A percentile compares a stretch with the other conserved stretches of the same genome.
Evolutionary conservation across 345 rosid species (phyloP).

Genomic region (Raphanus raphanistrum): DNA sequence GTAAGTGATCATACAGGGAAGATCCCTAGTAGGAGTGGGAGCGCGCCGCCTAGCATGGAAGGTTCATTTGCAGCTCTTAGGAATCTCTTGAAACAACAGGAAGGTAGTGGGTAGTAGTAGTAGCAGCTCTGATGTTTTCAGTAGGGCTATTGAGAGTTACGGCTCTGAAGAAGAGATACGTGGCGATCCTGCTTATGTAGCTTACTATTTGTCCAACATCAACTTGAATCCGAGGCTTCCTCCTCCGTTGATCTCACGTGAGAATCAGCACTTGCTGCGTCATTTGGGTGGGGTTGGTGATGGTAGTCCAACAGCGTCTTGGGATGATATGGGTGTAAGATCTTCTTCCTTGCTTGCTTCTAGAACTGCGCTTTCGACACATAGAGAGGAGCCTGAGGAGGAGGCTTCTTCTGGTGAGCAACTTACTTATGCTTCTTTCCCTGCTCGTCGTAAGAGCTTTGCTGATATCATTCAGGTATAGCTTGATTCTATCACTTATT

Average conservation of each 20-base stretch:
- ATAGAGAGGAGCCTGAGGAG: constrained; percentile 81
- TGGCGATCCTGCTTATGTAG: constrained; percentile 76
- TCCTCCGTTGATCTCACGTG: constrained; percentile 82
- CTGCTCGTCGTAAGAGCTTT: constrained; percentile 75
- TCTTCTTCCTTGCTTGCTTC: constrained; percentile 44
- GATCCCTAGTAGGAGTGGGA: constrained; percentile 82
- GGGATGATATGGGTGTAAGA: constrained; percentile 55
- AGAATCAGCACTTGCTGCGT: constrained; percentile 60
- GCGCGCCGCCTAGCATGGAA: constrained; percentile 98
- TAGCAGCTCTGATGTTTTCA: constrained; percentile 55
- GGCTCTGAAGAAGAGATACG: constrained; percentile 78
- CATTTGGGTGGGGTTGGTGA: constrained; percentile 71
- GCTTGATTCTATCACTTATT: background rate
- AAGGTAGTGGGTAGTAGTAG: constrained; percentile 26
- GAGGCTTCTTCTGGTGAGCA: constrained; percentile 51
- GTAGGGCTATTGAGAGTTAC: constrained; percentile 51
- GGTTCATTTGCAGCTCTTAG: constrained; percentile 86
- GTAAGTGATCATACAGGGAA: constrained; percentile 41
- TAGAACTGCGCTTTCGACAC: constrained; percentile 63
- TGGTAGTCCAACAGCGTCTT: constrained; percentile 48
- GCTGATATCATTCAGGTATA: constrained; percentile 90
- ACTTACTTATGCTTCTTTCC: constrained; percentile 43
- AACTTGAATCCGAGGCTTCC: constrained; percentile 94
- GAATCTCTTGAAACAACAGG: constrained; percentile 65
- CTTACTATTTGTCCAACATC: constrained; percentile 75